Evolutionary conservation across 805 yeast genomes (phyloP), one percentile per base, ranked within the genome.

Genomic region (Danielozyma ontarioensis): DNA sequence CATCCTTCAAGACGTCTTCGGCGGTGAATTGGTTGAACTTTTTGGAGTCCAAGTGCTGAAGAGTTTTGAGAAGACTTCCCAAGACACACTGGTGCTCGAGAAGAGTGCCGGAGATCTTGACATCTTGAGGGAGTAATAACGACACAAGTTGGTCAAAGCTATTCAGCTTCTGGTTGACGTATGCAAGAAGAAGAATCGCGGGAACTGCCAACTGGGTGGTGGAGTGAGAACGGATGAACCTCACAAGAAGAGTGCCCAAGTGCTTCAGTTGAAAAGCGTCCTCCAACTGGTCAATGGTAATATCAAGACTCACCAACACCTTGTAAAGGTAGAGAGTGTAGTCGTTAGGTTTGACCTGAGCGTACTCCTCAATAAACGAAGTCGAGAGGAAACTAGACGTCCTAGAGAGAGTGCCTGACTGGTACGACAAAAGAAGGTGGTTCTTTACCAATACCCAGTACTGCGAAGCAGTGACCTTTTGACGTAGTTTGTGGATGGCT

Each of bases 401-500:
- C 22, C 37, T 40, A 16, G 57, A 42, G 31, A 64, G 48, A 8
- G 67, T 70, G 14, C 69, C 70, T 4, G 69, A 45, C 25, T 55
- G 48, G 43, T 51, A 65, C 12, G 63, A 61, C 41, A 76, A 57
- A 18, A 70, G 42, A 18, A 70, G 41, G 46, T 68, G 68, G 45
- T 76, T 76, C 46, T 71, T 64, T 14, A 54, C 39, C 28, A 76
- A 43, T 3, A 51, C 45, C 32, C 51, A 59, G 34, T 55, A 53
- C 53, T 76, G 81, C 4, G 59, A 52, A 21, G 34, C 41, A 13
- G 59, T 53, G 34, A 53, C 42, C 36, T 53, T 53, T 28, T 45
- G 51, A 19, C 46, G 41, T 41, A 51, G 40, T 15, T 33, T 44
- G 32, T 53, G 55, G 37, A 53, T 38, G 35, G 43, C 38, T 17